These are phyloP conservation scores for Catharanthus roseus DNA, from an alignment of 257 asterid species.

Conservation along the genomic window DNA sequence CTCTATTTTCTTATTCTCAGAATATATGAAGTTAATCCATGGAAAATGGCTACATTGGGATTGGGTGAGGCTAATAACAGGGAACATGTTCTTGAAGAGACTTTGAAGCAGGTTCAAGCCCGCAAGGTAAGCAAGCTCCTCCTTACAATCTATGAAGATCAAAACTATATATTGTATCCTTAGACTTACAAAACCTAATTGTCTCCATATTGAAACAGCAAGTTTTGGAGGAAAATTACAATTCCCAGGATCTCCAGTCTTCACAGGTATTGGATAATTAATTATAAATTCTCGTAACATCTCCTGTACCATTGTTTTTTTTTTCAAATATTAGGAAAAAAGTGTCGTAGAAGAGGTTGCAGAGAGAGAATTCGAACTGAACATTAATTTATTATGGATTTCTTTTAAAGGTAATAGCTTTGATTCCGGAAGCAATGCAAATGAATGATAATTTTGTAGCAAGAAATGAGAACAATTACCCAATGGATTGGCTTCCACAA, in stretches of 20 bases:
- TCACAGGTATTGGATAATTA: conserved; percentile 37
- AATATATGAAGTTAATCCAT: conserved; percentile 59
- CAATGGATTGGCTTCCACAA: conserved; percentile 67
- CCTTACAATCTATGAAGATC: background rate
- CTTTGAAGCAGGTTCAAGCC: conserved; percentile 53
- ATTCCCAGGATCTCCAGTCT: conserved; percentile 36
- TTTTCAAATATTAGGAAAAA: too few species aligned
- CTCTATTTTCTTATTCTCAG: conserved; percentile 30
- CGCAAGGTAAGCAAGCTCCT: conserved; percentile 44
- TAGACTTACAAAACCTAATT: background rate
- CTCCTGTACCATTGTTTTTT: too few species aligned
- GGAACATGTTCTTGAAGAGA: conserved; percentile 68
- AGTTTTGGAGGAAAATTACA: conserved; percentile 48
- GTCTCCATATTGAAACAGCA: conserved; percentile 29
- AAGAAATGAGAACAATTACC: conserved; percentile 28
- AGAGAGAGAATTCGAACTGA: too few species aligned
- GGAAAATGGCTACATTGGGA: conserved; percentile 50
- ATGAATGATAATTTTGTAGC: conserved; percentile 30
- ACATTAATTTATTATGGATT: background rate
- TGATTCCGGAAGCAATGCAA: conserved; percentile 30
- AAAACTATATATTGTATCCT: background rate
- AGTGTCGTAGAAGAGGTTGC: too few species aligned
- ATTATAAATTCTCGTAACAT: too few species aligned
- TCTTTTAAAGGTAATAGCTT: conserved; percentile 44
- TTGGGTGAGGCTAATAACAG: conserved; percentile 66